A percentile compares a stretch with the other conserved stretches of the same genome.
Evolutionary conservation across 2,329 filamentous ascomycete genomes (phyloP).

Genomic region (Claviceps africana): DNA sequence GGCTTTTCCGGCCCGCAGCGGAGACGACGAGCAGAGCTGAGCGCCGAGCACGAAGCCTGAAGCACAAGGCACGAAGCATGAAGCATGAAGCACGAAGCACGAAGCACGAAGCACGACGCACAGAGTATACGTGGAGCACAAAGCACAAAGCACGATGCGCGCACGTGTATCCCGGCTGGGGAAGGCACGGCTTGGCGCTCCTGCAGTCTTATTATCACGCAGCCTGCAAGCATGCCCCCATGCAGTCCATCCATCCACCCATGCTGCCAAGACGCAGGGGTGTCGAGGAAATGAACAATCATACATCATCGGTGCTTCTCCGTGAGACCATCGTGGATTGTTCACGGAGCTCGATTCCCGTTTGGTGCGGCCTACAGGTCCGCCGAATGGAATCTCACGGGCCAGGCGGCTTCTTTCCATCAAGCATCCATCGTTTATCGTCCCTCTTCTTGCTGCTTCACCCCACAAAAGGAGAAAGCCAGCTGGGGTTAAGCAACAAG

Average conservation of each 20-base stretch:
- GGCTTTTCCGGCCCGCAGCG: no score
- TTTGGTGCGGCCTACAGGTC: no score
- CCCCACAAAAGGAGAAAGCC: no score
- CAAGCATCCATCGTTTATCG: neutral
- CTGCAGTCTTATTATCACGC: neutral
- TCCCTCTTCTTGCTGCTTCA: neutral
- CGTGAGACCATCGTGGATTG: neutral
- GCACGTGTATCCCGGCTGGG: neutral
- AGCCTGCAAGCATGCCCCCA: no score
- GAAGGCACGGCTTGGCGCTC: conserved; percentile 1
- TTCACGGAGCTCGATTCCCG: neutral
- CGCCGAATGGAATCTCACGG: neutral
- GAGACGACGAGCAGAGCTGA: neutral
- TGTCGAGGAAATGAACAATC: neutral
- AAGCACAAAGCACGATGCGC: neutral
- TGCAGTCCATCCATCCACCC: no score
- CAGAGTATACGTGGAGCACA: no score
- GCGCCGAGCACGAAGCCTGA: neutral
- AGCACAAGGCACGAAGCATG: no score
- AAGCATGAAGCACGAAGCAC: neutral
- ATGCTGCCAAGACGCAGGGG: neutral
- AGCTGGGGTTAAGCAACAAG: no score
- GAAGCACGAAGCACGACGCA: no score
- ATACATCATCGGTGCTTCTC: neutral
- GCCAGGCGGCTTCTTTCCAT: neutral